These are phyloP conservation scores for Eucalyptus brandiana DNA, from an alignment of 345 rosid genomes.

Conservation along the genomic window DNA sequence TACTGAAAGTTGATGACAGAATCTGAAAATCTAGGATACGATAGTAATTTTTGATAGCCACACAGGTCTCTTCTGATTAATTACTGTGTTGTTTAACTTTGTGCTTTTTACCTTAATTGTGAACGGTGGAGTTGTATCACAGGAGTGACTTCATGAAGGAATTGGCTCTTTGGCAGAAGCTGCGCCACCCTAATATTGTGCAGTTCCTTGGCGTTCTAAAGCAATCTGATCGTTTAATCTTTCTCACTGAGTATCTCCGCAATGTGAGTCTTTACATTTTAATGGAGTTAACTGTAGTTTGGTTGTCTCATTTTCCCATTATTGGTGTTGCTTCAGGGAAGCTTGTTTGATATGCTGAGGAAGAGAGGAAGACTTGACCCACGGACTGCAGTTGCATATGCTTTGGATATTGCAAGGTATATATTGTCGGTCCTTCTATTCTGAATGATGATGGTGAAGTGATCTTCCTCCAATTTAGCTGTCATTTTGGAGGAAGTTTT, in stretches of 20 bases:
- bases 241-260: slow-evolving; percentile 51
- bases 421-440: neutral
- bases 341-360: slow-evolving; percentile 45
- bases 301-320: neutral
- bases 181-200: slow-evolving; percentile 64
- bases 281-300: neutral
- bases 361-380: slow-evolving; percentile 40
- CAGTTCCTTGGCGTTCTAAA: slow-evolving; percentile 64
- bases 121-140: neutral
- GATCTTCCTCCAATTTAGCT: neutral
- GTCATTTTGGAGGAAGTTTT: neutral
- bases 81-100: neutral
- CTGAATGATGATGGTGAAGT: neutral
- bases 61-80: neutral
- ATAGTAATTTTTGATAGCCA: neutral
- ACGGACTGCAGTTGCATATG: slow-evolving; percentile 38
- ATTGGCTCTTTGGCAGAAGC: slow-evolving; percentile 49
- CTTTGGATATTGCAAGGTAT: slow-evolving; percentile 65
- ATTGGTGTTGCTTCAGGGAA: slow-evolving; percentile 25
- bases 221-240: slow-evolving; percentile 41
- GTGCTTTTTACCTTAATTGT: neutral
- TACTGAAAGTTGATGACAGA: neutral
- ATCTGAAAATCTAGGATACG: neutral
- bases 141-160: slow-evolving; percentile 43
- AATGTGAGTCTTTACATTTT: slow-evolving; percentile 23